Evolutionary conservation across 768 basidiomycete genomes (phyloP), one percentile per base, ranked within the genome.

Genomic region (Pluteus cervinus): DNA sequence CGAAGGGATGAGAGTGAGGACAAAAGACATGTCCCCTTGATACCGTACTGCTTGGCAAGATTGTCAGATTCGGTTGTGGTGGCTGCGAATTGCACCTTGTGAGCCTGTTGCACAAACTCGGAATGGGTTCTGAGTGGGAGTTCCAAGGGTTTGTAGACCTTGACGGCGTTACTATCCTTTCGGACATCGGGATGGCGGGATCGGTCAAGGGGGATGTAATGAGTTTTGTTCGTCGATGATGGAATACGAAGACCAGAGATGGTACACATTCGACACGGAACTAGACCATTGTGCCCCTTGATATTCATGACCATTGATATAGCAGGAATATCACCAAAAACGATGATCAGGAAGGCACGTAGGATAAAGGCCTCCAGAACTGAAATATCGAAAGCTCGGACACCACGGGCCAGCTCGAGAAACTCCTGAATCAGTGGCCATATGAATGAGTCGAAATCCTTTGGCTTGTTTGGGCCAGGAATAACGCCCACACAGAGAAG

Each of bases 401-500:
- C 54, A 3, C 71, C 71, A n/a, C 39, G 10, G 0, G 55, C 58
- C 0, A 72, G 57, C 11, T 50, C 31, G 0, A 59, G 20, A 4
- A 62, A 42, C 39, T 75, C 69, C n/a, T 66, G 41, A 2, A 67
- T 43, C 3, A 68, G 35, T 0, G 69, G 72, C 31, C 47, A 60
- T 0, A 65, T 45, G 35, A 73, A 75, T 0, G 73, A 75, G 29
- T 61, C 60, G 1, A 61, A 22, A 40, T 72, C 65, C 14, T 57
- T 50, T 0, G 71, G 66, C 25, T 63, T 62, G 11, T 61, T 58
- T 0, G 69, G 71, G 0, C 73, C 67, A 2, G 69, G 71, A 32
- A 75, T 68, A 31, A 71, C 51, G 8, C 67, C 65, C 6, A 70
- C 29, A 22, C 53, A 56, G 3, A 75, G 33, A 4, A 71, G 47